These are phyloP conservation scores for Colletotrichum simmondsii DNA, from an alignment of 2,329 filamentous ascomycete genomes.

Conservation along the genomic window DNA sequence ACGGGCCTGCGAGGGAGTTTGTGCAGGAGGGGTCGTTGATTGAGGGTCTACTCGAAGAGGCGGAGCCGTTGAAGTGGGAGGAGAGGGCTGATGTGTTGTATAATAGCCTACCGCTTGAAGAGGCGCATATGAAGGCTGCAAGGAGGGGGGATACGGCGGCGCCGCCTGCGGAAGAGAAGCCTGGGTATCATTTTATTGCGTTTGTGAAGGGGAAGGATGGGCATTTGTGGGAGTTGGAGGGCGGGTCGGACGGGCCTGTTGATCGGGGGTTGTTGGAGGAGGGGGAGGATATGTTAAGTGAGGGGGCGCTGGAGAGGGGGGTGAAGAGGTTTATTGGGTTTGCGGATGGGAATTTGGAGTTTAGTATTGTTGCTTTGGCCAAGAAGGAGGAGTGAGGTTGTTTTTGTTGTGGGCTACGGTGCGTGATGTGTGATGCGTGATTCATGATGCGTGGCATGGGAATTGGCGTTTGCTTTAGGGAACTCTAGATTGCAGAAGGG, in stretches of 20 bases:
- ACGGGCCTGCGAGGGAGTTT: constrained; percentile 69
- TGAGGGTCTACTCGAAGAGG: constrained; percentile 68
- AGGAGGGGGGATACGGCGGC: constrained; percentile 73
- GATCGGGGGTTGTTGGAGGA: constrained; percentile 67
- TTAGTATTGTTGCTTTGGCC: constrained; percentile 52
- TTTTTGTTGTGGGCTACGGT: too few species aligned
- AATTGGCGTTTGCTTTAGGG: neutral
- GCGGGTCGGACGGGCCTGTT: constrained; percentile 77
- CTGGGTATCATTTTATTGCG: constrained; percentile 83
- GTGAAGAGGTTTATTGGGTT: constrained; percentile 55
- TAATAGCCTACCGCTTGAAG: constrained; percentile 75
- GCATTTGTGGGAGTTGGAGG: constrained; percentile 83
- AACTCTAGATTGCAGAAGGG: neutral
- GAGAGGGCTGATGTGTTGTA: constrained; percentile 77
- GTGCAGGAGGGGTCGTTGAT: constrained; percentile 66
- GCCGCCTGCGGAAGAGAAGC: constrained; percentile 68
- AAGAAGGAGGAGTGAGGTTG: constrained; percentile 7
- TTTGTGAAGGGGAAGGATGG: constrained; percentile 77
- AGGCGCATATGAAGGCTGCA: constrained; percentile 78
- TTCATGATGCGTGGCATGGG: neutral
- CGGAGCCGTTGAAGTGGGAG: constrained; percentile 69
- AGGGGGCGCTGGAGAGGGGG: constrained; percentile 73
- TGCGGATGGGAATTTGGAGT: constrained; percentile 48
- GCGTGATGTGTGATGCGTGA: neutral
- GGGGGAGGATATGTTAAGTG: constrained; percentile 73